phyloP scores from a whole-genome alignment of 768 basidiomycete species.

The Calocybe indica region DNA sequence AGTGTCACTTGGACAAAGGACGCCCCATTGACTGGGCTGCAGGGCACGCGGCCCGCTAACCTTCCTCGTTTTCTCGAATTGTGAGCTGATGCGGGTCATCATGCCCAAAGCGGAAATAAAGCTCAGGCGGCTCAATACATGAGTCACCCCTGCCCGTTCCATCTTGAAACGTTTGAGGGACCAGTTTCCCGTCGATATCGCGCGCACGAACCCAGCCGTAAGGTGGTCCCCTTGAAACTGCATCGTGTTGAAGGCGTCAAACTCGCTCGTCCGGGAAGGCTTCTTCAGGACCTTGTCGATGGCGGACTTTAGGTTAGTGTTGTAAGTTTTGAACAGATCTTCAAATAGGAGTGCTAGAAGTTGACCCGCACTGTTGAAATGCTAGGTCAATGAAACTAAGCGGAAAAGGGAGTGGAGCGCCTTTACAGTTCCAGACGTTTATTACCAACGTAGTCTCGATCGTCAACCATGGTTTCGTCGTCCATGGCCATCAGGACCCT shows the following conservation, averaged over 20 bases:
- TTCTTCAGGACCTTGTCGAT: conserved; percentile 99
- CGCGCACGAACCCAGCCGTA: conserved; percentile 91
- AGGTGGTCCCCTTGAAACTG: conserved; percentile 95
- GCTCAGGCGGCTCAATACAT: conserved; percentile 90
- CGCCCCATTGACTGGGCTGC: conserved; percentile 99
- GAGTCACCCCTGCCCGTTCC: conserved; percentile 97
- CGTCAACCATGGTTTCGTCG: conserved; percentile 96
- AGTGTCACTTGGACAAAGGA: conserved; percentile 96
- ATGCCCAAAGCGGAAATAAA: conserved; percentile 98
- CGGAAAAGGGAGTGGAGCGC: conserved; percentile 2
- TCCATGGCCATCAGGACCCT: conserved; percentile 95
- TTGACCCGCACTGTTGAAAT: conserved; percentile 75
- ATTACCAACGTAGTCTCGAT: conserved; percentile 98
- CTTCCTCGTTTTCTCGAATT: conserved; percentile 99
- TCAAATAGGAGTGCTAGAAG: conserved; percentile 93
- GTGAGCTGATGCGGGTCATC: conserved; percentile 99
- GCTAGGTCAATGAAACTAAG: conserved; percentile 5
- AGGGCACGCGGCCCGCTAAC: conserved; percentile 96
- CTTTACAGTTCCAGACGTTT: conserved; percentile 95
- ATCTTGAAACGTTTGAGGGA: conserved; percentile 98
- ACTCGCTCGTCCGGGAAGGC: conserved; percentile 88
- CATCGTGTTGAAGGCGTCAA: conserved; percentile 93
- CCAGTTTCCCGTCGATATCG: conserved; percentile 99
- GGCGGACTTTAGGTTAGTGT: conserved; percentile 87
- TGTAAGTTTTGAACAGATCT: conserved; percentile 98